Evolutionary conservation across 345 rosid species (phyloP), one percentile per base, ranked within the genome.

Genomic region (Hibiscus trionum): DNA sequence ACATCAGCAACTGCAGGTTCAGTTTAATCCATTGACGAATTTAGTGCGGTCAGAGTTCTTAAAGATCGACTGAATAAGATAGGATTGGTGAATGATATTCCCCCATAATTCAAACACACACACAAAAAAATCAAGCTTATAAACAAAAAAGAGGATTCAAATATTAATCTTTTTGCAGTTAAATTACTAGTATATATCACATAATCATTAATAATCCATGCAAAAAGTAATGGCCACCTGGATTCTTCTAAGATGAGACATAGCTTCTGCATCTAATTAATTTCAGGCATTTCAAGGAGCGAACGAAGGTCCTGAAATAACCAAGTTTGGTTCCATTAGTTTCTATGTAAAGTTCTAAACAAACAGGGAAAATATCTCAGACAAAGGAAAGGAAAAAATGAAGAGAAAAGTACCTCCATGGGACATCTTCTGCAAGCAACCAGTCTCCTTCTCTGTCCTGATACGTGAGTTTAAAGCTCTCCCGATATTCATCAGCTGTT

Each of bases 401-500:
- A 44, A 44, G n/a, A 65, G 44, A 21, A 19, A 5, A 24, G 58
- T 47, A 67, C 71, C 71, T 67, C 71, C 71, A 67, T 10, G 71
- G 57, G 8, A 67, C 57, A 67, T 67, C 71, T 67, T 67, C 24
- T 15, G 71, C 71, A 26, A 67, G 57, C 39, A 47, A 14, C 71
- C 71, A 67, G 58, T 67, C 71, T 49, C 71, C 71, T 67, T 67
- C 58, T 47, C 8, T 27, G 71, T 67, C 71, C 57, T 47, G 71
- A 47, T 49, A 67, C 1, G 71, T 15, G 71, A 67, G 71, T 67
- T 49, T 49, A 49, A 67, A 67, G 71, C 16, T 15, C 7, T 67
- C 16, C 31, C 26, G 5, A 67, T 67, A 26, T 11, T 49, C 71
- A 26, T 26, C 39, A 16, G 58, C 71, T 67, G 71, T 49, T 67